Evolutionary conservation across 192 early-diverging fungal genomes (phyloP), one percentile per base, ranked within the genome.

Genomic region (Gonapodya sp.): DNA sequence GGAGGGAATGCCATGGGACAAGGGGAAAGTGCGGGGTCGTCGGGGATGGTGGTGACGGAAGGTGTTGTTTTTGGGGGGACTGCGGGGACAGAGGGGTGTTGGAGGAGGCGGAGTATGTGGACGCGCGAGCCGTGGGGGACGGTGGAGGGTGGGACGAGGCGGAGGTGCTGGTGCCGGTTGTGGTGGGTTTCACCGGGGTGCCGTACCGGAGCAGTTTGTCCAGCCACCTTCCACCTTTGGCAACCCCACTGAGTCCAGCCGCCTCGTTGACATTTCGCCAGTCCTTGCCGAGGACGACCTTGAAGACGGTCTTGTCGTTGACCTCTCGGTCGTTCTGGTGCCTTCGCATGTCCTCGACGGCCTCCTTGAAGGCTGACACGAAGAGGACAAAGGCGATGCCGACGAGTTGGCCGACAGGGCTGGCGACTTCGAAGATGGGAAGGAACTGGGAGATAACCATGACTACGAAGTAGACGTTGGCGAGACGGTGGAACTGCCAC

Each of bases 401-500:
- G 30, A 96, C 78, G 0, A 94, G 94, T 34, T 95, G 90, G 36
- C 97, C 87, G 35, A 89, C 84, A 0, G 96, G 95, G 35, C 86
- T 85, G 33, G 92, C 92, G 1, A 87, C 86, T 14, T 84, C 80
- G 79, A 94, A 93, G 16, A 89, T 87, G 0, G 91, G 89, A 73
- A 95, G 92, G 30, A 91, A 87, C 85, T 97, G 96, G 73, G 98
- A 88, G 35, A 96, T 89, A 1, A 96, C 94, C 34, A 98, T 81
- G 35, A 80, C 79, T 46, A 97, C 84, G 84, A 99, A 99, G 85
- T 97, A 99, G 35, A 98, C 89, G 84, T 99, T 99, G 73, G 97
- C 98, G 1, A 97, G 89, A 36, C 92, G 90, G 2, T 95, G 93
- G 85, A 99, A 99, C 88, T 99, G 97, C 89, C 98, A 96, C 84